Conservation (phyloP, 345 rosid genomes). For the Jatropha curcas region DNA sequence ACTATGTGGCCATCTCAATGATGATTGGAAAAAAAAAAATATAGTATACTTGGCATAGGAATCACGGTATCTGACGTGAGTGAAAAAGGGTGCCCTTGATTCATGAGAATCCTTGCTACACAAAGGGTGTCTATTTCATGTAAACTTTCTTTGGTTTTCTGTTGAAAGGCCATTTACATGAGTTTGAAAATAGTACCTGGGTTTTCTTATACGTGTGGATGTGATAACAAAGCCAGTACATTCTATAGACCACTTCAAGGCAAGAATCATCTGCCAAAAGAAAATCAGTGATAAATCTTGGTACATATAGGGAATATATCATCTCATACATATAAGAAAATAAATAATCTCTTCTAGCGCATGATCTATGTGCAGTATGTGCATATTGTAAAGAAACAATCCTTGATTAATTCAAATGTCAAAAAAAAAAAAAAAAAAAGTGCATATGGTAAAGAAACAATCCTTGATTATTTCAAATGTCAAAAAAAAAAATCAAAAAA, state of each 20-base stretch:
- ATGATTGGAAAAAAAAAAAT: background rate
- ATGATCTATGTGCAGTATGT: background rate
- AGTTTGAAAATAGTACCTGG: constrained; percentile 38
- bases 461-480: too few species aligned
- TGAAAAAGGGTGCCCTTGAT: background rate
- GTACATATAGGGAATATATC: background rate
- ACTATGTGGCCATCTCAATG: background rate
- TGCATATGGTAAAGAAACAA: background rate
- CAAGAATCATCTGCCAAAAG: constrained; percentile 74
- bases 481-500: too few species aligned
- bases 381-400: background rate
- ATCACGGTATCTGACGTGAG: background rate
- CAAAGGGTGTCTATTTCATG: background rate
- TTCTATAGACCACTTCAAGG: constrained; percentile 85
- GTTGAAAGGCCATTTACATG: background rate
- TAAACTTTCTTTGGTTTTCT: background rate
- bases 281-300: constrained; percentile 4
- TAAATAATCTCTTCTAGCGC: background rate
- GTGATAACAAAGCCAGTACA: constrained; percentile 96
- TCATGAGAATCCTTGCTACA: too few species aligned
- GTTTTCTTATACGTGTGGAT: constrained; percentile 85
- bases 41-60: background rate
- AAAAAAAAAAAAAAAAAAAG: too few species aligned
- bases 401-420: too few species aligned
- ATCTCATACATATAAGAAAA: constrained; percentile 9